Evolutionary conservation across 768 basidiomycete species (phyloP).

Genomic region (Pisolithus tinctorius): DNA sequence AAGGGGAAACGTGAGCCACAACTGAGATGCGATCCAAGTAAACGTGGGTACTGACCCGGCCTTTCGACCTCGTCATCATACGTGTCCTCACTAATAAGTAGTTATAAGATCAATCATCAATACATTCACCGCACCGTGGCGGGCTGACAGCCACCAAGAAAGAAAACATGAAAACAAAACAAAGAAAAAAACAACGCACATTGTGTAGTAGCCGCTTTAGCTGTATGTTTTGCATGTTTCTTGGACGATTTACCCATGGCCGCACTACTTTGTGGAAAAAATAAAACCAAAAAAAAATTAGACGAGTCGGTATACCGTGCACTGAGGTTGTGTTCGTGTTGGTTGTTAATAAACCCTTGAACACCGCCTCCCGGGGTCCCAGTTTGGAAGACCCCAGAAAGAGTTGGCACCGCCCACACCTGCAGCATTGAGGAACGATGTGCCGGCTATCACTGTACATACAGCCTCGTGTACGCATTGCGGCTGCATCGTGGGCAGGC

Average conservation of each 20-base stretch:
- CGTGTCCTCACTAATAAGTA: slow-evolving; percentile 43
- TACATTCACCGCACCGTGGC: too few relatives aligned
- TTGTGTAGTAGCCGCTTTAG: slow-evolving; percentile 27
- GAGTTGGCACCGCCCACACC: slow-evolving; percentile 5
- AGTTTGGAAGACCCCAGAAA: slow-evolving; percentile 22
- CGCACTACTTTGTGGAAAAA: too few relatives aligned
- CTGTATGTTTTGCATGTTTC: slow-evolving; percentile 30
- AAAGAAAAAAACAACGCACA: slow-evolving; percentile 31
- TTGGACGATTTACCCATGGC: slow-evolving; percentile 37
- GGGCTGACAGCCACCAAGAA: too few relatives aligned
- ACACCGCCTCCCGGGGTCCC: slow-evolving; percentile 29
- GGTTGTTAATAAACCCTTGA: slow-evolving; percentile 27
- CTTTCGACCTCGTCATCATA: slow-evolving; percentile 53
- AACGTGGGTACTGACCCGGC: slow-evolving; percentile 40
- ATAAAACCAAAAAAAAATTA: slow-evolving; percentile 15
- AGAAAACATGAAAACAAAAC: slow-evolving; percentile 14
- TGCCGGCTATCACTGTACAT: neutral
- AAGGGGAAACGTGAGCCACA: slow-evolving; percentile 7
- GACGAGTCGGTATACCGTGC: slow-evolving; percentile 5
- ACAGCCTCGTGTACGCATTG: slow-evolving; percentile 17
- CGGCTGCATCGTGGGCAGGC: slow-evolving; percentile 7
- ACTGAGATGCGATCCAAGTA: slow-evolving; percentile 11
- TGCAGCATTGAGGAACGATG: neutral
- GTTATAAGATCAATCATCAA: too few relatives aligned
- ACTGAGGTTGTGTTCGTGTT: slow-evolving; percentile 29